Conservation (phyloP, 2,329 filamentous ascomycete genomes). For the Trematosphaeria pertusa region DNA sequence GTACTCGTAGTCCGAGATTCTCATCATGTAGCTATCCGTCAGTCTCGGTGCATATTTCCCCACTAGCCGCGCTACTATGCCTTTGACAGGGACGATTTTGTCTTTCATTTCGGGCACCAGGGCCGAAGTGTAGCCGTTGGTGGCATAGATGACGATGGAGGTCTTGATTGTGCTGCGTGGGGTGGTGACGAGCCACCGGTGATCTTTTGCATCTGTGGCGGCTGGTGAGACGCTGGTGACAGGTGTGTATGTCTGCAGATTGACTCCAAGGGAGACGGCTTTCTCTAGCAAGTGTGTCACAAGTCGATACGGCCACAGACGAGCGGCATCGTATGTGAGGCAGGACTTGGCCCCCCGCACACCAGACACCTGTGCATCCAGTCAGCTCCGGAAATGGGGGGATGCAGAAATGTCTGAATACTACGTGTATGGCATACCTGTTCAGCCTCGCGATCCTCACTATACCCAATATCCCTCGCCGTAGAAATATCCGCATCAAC, state of each 20-base stretch:
- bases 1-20: conserved; percentile 60
- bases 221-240: too few relatives aligned
- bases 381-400: too few relatives aligned
- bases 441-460: conserved; percentile 12
- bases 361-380: conserved; percentile 14
- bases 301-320: conserved; percentile 17
- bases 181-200: conserved; percentile 11
- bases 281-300: conserved; percentile 15
- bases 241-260: conserved; percentile 18
- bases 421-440: conserved; percentile 5
- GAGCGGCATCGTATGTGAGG: conserved; percentile 18
- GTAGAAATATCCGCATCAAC: conserved; percentile 14
- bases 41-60: conserved; percentile 15
- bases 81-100: conserved; percentile 40
- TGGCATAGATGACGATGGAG: conserved; percentile 23
- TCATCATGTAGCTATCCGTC: conserved; percentile 46
- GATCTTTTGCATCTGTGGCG: neutral
- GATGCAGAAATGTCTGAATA: conserved; percentile 2
- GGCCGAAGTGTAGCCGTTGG: conserved; percentile 28
- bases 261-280: conserved; percentile 13
- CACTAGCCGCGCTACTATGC: conserved; percentile 17
- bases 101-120: conserved; percentile 47
- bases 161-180: conserved; percentile 15
- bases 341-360: conserved; percentile 16
- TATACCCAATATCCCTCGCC: conserved; percentile 10